Conservation (phyloP, 2,329 filamentous ascomycete genomes). For the Microdochium paspali region DNA sequence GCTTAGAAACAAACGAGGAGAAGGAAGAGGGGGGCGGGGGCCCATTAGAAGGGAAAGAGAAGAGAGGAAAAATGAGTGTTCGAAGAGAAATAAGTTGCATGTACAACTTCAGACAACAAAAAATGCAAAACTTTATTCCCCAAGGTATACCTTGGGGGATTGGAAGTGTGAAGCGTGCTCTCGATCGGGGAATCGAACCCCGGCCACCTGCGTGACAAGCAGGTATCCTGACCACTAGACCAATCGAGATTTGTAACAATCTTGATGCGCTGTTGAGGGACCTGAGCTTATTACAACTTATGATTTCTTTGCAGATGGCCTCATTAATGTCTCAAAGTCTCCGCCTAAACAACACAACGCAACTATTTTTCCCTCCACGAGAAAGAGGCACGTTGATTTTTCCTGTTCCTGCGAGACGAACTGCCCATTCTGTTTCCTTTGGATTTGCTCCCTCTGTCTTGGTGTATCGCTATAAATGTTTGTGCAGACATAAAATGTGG, state of each 20-base stretch:
- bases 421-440: no score
- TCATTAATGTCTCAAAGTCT: no score
- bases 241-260: constrained; percentile 12
- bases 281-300: no score
- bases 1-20: no score
- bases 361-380: no score
- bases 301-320: no score
- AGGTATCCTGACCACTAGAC: constrained; percentile 19
- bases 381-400: no score
- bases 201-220: constrained; percentile 22
- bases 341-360: no score
- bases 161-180: constrained; percentile 7
- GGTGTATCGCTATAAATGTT: not conserved
- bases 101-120: not conserved
- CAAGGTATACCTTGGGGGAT: not conserved
- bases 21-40: no score
- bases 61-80: not conserved
- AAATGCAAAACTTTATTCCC: not conserved
- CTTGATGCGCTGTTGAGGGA: not conserved
- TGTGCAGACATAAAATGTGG: not conserved
- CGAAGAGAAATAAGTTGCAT: not conserved
- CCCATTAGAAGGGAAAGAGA: not conserved
- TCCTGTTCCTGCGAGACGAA: no score
- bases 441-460: not conserved
- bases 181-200: constrained; percentile 25